Base-by-base conservation (phyloP, 345 rosid genomes). In the Zanthoxylum bungeanum region DNA sequence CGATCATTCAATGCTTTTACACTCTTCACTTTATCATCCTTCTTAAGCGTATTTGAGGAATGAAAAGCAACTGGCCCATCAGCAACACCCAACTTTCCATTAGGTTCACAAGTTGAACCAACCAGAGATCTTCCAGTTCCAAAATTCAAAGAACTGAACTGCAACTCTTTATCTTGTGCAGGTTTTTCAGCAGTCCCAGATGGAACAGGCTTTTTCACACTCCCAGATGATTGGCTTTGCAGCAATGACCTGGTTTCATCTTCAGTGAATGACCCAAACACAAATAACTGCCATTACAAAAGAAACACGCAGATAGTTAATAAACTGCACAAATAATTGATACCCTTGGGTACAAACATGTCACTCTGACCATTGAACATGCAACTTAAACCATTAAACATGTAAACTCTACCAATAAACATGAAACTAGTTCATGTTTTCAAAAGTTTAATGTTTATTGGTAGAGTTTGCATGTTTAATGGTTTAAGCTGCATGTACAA, bases 191-290 rank as follows among this genome's bases (percentile, higher is more conserved):
- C 78, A 68, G 46, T 85, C 52, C 64, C 81, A 73, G 83, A 36
- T 33, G 85, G 60, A 68, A 67, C 82, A 44, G 74, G 76, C 69
- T 83, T 87, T 73, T 80, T 83, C 67, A 78, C 78, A 68, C 53
- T 84, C 42, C 65, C 88, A 78, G 83, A 33, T 31, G 86, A 60
- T 64, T 70, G 79, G 60, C 75, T 83, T 60, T 60, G 75, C 75
- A 85, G 81, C 78, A 76, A 83, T 57, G 85, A 87, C 75, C 70
- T 88, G 51, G 94, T 91, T 75, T 92, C 98, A 24, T 95, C 91
- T 82, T 92, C 97, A 24, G 94, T 88, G 77, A 95, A 95, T 31
- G 98, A 95, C 33, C 98, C 98, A 79, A 95, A 95, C 68, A 92
- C 50, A 49, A 92, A 36, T 30, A 88, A 64, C 89, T 92, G 85